Percentiles rank a stretch among this genome's conserved stretches.
Evolutionary conservation across 169 alveolate genomes (phyloP).

Genomic region (Plasmodium yoelii): DNA sequence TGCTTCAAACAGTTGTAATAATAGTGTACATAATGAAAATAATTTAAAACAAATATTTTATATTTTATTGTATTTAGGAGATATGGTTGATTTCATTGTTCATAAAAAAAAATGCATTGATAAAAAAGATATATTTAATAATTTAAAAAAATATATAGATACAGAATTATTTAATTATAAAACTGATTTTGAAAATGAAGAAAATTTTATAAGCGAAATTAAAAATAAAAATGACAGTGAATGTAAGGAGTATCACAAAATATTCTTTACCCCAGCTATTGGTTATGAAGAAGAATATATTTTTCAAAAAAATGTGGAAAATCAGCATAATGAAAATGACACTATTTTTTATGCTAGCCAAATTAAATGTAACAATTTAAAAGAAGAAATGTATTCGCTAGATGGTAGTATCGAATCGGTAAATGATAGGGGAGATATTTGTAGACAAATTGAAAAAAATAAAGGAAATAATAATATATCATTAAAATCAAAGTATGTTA

Average conservation of each 20-base stretch:
- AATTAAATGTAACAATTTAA: background rate
- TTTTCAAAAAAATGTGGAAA: background rate
- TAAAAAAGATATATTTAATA: background rate
- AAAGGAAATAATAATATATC: background rate
- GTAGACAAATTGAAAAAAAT: background rate
- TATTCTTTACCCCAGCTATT: background rate
- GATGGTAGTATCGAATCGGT: background rate
- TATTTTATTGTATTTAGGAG: slow-evolving; percentile 33
- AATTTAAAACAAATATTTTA: slow-evolving; percentile 4
- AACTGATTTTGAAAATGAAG: slow-evolving; percentile 1
- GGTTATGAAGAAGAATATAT: slow-evolving; percentile 9
- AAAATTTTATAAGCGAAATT: slow-evolving; percentile 7
- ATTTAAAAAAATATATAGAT: slow-evolving; percentile 32
- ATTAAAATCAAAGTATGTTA: too few relatives aligned
- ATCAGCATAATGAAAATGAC: background rate
- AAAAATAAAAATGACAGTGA: slow-evolving; percentile 48
- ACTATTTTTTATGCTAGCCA: background rate
- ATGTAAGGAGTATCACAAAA: slow-evolving; percentile 20
- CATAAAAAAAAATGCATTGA: slow-evolving; percentile 7
- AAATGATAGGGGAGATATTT: background rate
- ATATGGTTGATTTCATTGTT: slow-evolving; percentile 35
- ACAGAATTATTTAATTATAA: slow-evolving; percentile 13
- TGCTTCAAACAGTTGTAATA: slow-evolving; percentile 15
- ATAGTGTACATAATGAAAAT: slow-evolving; percentile 9
- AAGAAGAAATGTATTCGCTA: background rate